These are phyloP conservation scores for Hortiboletus campestris DNA, from an alignment of 768 basidiomycete genomes.

Conservation along the genomic window DNA sequence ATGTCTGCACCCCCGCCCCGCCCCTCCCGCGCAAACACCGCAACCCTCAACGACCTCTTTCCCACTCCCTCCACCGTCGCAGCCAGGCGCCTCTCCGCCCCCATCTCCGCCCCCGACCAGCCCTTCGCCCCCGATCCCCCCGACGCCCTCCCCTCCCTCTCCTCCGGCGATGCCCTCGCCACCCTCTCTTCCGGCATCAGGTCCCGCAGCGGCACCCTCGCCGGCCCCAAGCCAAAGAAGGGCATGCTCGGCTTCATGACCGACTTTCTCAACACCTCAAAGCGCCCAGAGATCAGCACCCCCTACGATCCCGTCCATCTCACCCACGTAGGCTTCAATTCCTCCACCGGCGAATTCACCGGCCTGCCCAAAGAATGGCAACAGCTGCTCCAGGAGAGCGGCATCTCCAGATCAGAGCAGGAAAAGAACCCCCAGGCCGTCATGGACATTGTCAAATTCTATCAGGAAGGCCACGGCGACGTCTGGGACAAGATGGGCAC, in stretches of 20 bases:
- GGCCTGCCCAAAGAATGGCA: conserved; percentile 99
- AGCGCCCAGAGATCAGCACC: conserved; percentile 89
- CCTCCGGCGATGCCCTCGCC: conserved; percentile 11
- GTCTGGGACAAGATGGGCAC: conserved; percentile 86
- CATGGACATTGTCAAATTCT: conserved; percentile 98
- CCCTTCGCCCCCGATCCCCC: conserved; percentile 20
- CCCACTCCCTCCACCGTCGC: conserved; percentile 41
- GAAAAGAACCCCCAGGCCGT: conserved; percentile 98
- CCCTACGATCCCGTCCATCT: conserved; percentile 99
- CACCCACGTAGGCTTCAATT: conserved; percentile 99
- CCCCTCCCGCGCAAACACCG: conserved; percentile 83
- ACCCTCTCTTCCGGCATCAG: conserved; percentile 30
- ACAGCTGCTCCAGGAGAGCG: conserved; percentile 91
- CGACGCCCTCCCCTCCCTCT: conserved; percentile 23
- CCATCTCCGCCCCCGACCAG: conserved; percentile 30
- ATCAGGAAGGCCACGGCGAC: conserved; percentile 82
- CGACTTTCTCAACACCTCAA: conserved; percentile 73
- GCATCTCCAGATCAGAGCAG: conserved; percentile 91
- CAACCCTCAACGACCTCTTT: conserved; percentile 74
- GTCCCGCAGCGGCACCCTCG: conserved; percentile 42
- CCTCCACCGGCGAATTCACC: conserved; percentile 96
- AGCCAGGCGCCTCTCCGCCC: conserved; percentile 53
- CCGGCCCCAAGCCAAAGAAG: conserved; percentile 52
- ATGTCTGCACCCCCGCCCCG: conserved; percentile 59
- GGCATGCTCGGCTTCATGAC: conserved; percentile 64